Percentiles rank a stretch among this genome's conserved stretches.
These are phyloP conservation scores for Phaeomoniella chlamydospora DNA, from an alignment of 2,329 filamentous ascomycete genomes.

Conservation along the genomic window DNA sequence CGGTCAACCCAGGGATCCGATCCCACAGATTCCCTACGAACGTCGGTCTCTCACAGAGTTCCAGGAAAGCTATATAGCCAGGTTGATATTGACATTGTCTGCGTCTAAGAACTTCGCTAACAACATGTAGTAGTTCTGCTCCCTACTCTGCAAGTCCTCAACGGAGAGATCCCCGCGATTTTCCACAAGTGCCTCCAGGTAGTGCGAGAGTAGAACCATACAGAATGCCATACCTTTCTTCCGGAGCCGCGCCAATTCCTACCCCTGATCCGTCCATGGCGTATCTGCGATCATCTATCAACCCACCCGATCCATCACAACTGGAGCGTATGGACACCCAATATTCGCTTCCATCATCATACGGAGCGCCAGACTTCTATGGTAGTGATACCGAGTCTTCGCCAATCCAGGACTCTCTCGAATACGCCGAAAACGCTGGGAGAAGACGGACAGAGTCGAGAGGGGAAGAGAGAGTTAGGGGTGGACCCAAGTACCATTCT, in stretches of 20 bases:
- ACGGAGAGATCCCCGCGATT: not conserved
- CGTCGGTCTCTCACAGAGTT: not conserved
- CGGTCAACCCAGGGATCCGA: too few species aligned
- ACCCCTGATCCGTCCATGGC: not conserved
- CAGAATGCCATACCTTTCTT: not conserved
- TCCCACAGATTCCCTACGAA: not conserved
- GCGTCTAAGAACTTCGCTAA: too few species aligned
- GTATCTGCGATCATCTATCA: not conserved
- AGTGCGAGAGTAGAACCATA: not conserved
- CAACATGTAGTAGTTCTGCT: too few species aligned
- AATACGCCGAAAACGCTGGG: not conserved
- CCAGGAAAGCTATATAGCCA: not conserved
- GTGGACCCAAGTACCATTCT: constrained; percentile 9
- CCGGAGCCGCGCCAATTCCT: not conserved
- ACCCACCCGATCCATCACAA: not conserved
- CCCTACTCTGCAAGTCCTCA: not conserved
- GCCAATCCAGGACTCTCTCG: not conserved
- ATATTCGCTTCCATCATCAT: not conserved
- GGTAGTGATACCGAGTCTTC: not conserved
- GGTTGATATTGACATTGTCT: too few species aligned
- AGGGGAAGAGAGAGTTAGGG: not conserved
- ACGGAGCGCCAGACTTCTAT: not conserved
- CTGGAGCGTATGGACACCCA: not conserved
- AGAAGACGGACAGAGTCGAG: not conserved
- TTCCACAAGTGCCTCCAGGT: not conserved